Evolutionary conservation across 805 yeast genomes (phyloP).

Genomic region (Yarrowia sp.): DNA sequence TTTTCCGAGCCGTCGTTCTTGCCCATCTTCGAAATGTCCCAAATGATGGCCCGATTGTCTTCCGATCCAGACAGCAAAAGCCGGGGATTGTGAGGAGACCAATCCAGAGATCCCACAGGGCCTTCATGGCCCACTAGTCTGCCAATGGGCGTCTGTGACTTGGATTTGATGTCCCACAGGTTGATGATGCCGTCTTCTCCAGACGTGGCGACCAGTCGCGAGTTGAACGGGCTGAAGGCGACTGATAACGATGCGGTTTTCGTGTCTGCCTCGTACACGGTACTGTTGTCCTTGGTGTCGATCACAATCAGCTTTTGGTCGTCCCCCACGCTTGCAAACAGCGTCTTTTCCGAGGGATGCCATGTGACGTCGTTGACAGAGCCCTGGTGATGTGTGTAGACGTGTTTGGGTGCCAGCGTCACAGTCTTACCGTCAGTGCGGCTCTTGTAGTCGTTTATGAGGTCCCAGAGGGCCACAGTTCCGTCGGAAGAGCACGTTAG

Average conservation of each 20-base stretch:
- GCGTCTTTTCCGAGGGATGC: constrained; percentile 57
- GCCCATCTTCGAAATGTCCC: constrained; percentile 38
- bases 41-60: constrained; percentile 48
- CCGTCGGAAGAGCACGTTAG: constrained; percentile 64
- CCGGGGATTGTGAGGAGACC: constrained; percentile 61
- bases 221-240: constrained; percentile 57
- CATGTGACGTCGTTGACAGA: constrained; percentile 75
- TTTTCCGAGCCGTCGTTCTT: constrained; percentile 32
- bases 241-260: constrained; percentile 41
- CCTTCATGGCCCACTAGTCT: constrained; percentile 47
- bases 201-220: constrained; percentile 64
- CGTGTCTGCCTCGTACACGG: constrained; percentile 17
- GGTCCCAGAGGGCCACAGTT: constrained; percentile 63
- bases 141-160: constrained; percentile 37
- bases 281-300: constrained; percentile 49
- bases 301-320: constrained; percentile 49
- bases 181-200: constrained; percentile 55
- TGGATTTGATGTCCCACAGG: constrained; percentile 64
- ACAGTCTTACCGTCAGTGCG: constrained; percentile 29
- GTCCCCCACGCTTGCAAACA: constrained; percentile 70
- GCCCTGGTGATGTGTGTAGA: constrained; percentile 40
- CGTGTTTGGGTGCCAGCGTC: constrained; percentile 34
- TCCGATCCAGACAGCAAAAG: constrained; percentile 65
- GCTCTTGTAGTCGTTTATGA: constrained; percentile 43
- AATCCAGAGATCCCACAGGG: constrained; percentile 62